These are phyloP conservation scores for Cercospora sp. DNA, from an alignment of 2,329 filamentous ascomycete genomes.

Conservation along the genomic window DNA sequence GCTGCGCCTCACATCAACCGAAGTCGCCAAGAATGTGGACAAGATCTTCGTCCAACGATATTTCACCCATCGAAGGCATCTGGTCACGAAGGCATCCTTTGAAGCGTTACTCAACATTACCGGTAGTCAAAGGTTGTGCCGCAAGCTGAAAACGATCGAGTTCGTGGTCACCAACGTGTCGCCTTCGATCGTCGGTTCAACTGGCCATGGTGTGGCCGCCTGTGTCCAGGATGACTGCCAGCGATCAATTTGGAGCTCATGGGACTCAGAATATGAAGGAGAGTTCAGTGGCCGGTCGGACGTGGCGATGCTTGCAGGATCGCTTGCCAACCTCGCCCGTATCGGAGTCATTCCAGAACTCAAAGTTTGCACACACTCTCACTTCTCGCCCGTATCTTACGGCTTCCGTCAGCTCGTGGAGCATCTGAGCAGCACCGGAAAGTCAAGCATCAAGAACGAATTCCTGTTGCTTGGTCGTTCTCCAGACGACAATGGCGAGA, in stretches of 20 bases:
- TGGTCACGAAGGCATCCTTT: conserved; percentile 5
- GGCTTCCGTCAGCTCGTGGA: conserved; percentile 8
- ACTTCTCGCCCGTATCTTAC: conserved; percentile 2
- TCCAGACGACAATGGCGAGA: conserved; percentile 7
- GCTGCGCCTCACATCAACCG: conserved; percentile 2
- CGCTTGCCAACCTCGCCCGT: not conserved
- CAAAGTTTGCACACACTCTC: conserved; percentile 4
- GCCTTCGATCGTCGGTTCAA: not conserved
- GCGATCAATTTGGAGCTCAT: conserved; percentile 4
- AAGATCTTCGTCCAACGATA: conserved; percentile 9
- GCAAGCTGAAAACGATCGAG: conserved; percentile 6
- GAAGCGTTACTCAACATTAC: conserved; percentile 11
- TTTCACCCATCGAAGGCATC: conserved; percentile 6
- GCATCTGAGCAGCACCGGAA: conserved; percentile 1
- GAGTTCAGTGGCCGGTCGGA: not conserved
- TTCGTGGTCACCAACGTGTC: conserved; percentile 10
- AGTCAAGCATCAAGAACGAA: conserved; percentile 1
- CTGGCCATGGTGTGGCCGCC: not conserved
- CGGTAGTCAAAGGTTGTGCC: not conserved
- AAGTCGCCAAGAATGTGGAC: conserved; percentile 4
- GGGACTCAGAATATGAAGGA: not conserved
- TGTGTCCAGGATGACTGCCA: not conserved
- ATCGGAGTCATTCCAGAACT: conserved; percentile 1
- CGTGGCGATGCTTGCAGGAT: conserved; percentile 8
- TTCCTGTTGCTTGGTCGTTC: conserved; percentile 1